These are phyloP conservation scores for Melastoma candidum DNA, from an alignment of 441 rosid genomes.

Conservation along the genomic window DNA sequence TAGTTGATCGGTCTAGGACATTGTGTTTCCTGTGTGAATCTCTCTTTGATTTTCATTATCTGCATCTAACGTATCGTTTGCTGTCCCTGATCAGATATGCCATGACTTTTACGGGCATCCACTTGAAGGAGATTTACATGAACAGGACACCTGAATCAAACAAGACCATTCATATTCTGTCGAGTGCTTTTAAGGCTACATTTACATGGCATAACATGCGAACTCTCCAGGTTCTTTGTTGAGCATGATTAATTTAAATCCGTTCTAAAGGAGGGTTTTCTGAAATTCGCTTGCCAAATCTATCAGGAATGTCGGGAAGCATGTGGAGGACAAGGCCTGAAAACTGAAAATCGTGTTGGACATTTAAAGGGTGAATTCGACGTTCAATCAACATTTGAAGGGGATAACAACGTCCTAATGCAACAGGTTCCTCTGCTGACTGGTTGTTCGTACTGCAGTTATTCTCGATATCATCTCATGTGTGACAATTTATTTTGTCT, in stretches of 20 bases:
- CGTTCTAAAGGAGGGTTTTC: constrained; percentile 1
- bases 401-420: constrained; percentile 86
- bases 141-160: constrained; percentile 72
- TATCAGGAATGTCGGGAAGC: constrained; percentile 95
- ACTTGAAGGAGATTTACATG: constrained; percentile 68
- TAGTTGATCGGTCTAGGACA: neutral
- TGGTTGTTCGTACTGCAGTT: neutral
- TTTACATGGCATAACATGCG: constrained; percentile 86
- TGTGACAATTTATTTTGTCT: neutral
- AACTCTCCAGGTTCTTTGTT: constrained; percentile 65
- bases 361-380: constrained; percentile 79
- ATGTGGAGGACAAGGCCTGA: constrained; percentile 90
- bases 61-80: neutral
- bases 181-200: constrained; percentile 81
- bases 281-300: constrained; percentile 6
- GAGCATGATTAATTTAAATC: constrained; percentile 2
- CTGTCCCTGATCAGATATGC: constrained; percentile 51
- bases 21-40: neutral
- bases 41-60: neutral
- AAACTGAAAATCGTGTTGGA: constrained; percentile 83
- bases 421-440: constrained; percentile 56
- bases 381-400: constrained; percentile 90
- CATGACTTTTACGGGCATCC: constrained; percentile 63
- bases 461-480: neutral
- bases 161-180: constrained; percentile 69